Conservation (phyloP, 2,329 filamentous ascomycete species). For the Xylaria multiplex region DNA sequence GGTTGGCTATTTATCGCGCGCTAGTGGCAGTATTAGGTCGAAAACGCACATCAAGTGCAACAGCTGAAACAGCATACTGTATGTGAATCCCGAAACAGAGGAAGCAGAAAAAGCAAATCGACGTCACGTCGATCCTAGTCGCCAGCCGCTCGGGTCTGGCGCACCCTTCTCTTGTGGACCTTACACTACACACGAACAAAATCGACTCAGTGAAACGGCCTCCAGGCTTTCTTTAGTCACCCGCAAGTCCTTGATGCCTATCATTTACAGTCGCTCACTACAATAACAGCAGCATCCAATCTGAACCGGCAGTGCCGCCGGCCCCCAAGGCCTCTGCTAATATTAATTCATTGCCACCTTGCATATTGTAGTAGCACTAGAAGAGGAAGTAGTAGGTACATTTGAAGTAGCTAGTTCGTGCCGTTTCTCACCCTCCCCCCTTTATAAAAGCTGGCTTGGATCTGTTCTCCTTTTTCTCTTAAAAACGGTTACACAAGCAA, state of each 20-base stretch:
- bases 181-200: slow-evolving; percentile 1
- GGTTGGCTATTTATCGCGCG: neutral
- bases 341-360: neutral
- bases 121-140: slow-evolving; percentile 30
- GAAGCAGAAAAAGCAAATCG: slow-evolving; percentile 22
- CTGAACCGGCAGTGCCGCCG: neutral
- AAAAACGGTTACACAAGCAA: slow-evolving; percentile 25
- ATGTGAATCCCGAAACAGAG: slow-evolving; percentile 31
- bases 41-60: slow-evolving; percentile 25
- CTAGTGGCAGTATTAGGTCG: slow-evolving; percentile 16
- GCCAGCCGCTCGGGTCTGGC: slow-evolving; percentile 21
- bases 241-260: neutral
- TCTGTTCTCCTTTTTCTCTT: slow-evolving; percentile 3
- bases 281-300: neutral
- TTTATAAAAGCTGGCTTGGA: slow-evolving; percentile 11
- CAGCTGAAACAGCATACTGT: slow-evolving; percentile 27
- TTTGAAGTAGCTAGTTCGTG: slow-evolving; percentile 16
- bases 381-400: slow-evolving; percentile 21
- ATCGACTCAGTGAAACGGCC: slow-evolving; percentile 13
- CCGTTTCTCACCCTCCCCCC: slow-evolving; percentile 1
- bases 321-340: slow-evolving; percentile 1
- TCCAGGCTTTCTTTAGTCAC: neutral
- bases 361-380: neutral
- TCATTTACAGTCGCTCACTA: no score
- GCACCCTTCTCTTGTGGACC: slow-evolving; percentile 12